Percentiles rank a stretch among this genome's conserved stretches.
Conservation (phyloP, 2,329 filamentous ascomycete species). For the Camptophora hylomeconis region DNA sequence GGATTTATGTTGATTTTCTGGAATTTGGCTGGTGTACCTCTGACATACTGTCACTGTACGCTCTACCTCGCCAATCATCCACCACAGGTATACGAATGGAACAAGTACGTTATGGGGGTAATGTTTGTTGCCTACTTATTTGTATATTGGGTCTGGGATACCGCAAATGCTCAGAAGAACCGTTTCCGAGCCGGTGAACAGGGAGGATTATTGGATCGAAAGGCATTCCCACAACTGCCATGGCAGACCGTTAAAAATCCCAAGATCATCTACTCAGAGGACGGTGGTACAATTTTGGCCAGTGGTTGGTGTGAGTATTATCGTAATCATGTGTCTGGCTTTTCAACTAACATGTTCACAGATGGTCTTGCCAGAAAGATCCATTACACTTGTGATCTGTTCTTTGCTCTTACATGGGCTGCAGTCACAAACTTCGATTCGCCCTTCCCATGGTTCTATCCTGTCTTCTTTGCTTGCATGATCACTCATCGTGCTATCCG, state of each 20-base stretch:
- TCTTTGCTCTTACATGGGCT: slow-evolving; percentile 66
- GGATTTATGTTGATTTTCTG: slow-evolving; percentile 98
- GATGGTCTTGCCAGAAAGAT: slow-evolving; percentile 64
- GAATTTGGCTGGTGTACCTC: slow-evolving; percentile 83
- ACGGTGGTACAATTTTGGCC: slow-evolving; percentile 63
- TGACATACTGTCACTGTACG: slow-evolving; percentile 88
- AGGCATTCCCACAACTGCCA: slow-evolving; percentile 79
- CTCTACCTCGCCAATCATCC: slow-evolving; percentile 78
- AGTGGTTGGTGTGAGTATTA: slow-evolving; percentile 64
- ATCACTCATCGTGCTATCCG: slow-evolving; percentile 64
- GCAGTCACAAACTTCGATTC: slow-evolving; percentile 69
- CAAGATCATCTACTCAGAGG: slow-evolving; percentile 57
- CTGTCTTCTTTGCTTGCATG: slow-evolving; percentile 67
- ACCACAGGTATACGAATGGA: slow-evolving; percentile 65
- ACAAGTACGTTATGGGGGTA: slow-evolving; percentile 49
- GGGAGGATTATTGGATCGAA: slow-evolving; percentile 43
- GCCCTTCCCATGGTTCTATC: slow-evolving; percentile 84
- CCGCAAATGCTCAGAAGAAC: slow-evolving; percentile 87
- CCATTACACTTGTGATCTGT: slow-evolving; percentile 70
- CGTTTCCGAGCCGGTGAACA: slow-evolving; percentile 61
- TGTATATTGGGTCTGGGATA: slow-evolving; percentile 87
- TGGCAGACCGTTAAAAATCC: slow-evolving; percentile 77
- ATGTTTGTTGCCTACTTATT: slow-evolving; percentile 64
- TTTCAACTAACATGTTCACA: slow-evolving; percentile 18
- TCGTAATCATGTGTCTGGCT: background rate